These are phyloP conservation scores for Aspergillus ochraceus DNA, from an alignment of 2,329 filamentous ascomycete species.

Conservation along the genomic window DNA sequence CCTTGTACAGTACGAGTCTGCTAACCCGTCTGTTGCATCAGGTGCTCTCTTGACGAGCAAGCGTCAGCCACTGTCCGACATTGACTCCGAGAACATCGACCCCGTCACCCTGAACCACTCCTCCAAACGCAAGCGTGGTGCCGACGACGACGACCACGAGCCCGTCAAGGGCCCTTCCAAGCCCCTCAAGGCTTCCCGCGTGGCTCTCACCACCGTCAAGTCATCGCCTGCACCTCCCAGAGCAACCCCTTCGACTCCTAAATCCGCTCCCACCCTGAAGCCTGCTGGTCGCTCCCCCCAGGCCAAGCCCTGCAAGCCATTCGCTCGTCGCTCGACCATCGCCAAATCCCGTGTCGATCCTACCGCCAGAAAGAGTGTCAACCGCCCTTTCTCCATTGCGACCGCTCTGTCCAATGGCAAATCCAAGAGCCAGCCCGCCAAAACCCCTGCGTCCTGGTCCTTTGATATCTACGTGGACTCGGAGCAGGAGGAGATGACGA, in stretches of 20 bases:
- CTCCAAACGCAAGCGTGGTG: slow-evolving; percentile 44
- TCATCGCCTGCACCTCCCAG: slow-evolving; percentile 16
- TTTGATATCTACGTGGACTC: slow-evolving; percentile 96
- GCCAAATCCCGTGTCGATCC: slow-evolving; percentile 70
- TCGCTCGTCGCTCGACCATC: slow-evolving; percentile 65
- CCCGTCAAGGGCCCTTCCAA: slow-evolving; percentile 42
- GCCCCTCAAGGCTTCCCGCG: slow-evolving; percentile 51
- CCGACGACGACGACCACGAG: slow-evolving; percentile 32
- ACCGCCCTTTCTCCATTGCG: slow-evolving; percentile 78
- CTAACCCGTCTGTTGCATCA: slow-evolving; percentile 10
- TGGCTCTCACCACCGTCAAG: slow-evolving; percentile 30
- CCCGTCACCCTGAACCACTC: slow-evolving; percentile 53
- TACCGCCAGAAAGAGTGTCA: slow-evolving; percentile 46
- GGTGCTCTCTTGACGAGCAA: slow-evolving; percentile 18
- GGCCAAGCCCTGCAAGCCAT: slow-evolving; percentile 67
- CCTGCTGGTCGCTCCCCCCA: slow-evolving; percentile 80
- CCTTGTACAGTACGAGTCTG: neutral
- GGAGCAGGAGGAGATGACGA: slow-evolving; percentile 85
- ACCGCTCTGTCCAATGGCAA: slow-evolving; percentile 64
- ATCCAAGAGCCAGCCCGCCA: slow-evolving; percentile 48
- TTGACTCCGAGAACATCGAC: slow-evolving; percentile 61
- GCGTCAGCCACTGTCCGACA: slow-evolving; percentile 19
- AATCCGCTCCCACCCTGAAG: slow-evolving; percentile 60
- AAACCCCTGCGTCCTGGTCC: slow-evolving; percentile 62
- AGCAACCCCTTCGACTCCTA: slow-evolving; percentile 37